Percentiles rank a stretch among this genome's conserved stretches.
These are phyloP conservation scores for Calocybe gambosa DNA, from an alignment of 1,284 basidiomycete genomes.

Conservation along the genomic window DNA sequence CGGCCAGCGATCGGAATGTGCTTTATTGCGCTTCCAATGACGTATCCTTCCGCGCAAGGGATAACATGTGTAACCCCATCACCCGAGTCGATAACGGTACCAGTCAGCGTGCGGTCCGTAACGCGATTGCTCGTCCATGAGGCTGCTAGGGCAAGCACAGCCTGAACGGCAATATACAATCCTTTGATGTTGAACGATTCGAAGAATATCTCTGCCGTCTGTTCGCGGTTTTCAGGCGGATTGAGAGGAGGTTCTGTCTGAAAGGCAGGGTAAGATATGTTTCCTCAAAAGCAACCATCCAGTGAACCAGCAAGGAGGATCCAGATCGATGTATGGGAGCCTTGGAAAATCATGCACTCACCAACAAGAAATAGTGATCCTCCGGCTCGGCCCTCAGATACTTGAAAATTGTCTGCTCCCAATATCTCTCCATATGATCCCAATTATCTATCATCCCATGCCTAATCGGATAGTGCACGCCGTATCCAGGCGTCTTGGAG, in stretches of 20 bases:
- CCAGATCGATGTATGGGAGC: not conserved
- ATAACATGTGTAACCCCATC: conserved; percentile 99
- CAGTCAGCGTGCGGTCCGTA: conserved; percentile 89
- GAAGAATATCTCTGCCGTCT: conserved; percentile 99
- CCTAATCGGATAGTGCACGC: conserved; percentile 93
- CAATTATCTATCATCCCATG: conserved; percentile 99
- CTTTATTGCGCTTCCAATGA: conserved; percentile 98
- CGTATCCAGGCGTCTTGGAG: conserved; percentile 85
- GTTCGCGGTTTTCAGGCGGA: conserved; percentile 97
- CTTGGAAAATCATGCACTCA: conserved; percentile 42
- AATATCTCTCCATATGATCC: conserved; percentile 99
- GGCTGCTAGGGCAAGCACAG: conserved; percentile 97
- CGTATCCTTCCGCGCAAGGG: conserved; percentile 96
- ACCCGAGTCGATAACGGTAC: conserved; percentile 98
- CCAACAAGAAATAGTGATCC: conserved; percentile 97
- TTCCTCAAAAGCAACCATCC: not conserved
- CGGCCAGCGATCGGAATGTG: conserved; percentile 98
- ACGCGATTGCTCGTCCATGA: conserved; percentile 96
- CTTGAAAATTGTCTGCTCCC: conserved; percentile 99
- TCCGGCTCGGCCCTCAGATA: conserved; percentile 98
- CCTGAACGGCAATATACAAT: conserved; percentile 97
- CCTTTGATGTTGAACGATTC: conserved; percentile 99
- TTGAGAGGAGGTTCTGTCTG: conserved; percentile 99
- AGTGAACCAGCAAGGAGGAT: not conserved
- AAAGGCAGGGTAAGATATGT: not conserved